Conservation (phyloP, 768 basidiomycete genomes). For the Termitomyces sp. region DNA sequence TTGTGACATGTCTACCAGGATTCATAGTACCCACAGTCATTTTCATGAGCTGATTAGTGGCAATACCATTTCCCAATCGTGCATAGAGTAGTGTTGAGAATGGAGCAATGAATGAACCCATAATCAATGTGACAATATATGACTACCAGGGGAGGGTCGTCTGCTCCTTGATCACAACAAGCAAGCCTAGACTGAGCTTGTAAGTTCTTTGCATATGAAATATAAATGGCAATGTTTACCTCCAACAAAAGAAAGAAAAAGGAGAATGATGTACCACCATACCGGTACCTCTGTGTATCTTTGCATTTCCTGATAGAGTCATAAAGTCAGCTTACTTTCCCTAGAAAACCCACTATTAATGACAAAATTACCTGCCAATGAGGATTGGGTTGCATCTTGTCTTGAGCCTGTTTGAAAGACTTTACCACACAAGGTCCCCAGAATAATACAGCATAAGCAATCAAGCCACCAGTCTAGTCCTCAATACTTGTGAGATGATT, state of each 20-base stretch:
- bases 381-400: conserved; percentile 44
- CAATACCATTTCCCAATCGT: conserved; percentile 56
- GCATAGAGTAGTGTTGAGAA: conserved; percentile 53
- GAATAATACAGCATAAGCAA: conserved; percentile 51
- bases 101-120: conserved; percentile 43
- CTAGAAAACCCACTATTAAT: background rate
- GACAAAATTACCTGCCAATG: conserved; percentile 39
- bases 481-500: background rate
- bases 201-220: background rate
- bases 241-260: conserved; percentile 45
- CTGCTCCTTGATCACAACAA: conserved; percentile 51
- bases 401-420: conserved; percentile 23
- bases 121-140: conserved; percentile 48
- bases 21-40: conserved; percentile 58
- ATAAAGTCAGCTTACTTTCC: background rate
- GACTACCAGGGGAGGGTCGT: conserved; percentile 62
- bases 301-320: conserved; percentile 37
- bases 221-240: conserved; percentile 24
- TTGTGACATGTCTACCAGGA: conserved; percentile 61
- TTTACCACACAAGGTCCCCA: conserved; percentile 40
- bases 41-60: conserved; percentile 58
- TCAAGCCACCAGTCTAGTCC: conserved; percentile 49
- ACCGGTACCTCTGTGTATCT: conserved; percentile 49
- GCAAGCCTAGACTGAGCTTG: conserved; percentile 31
- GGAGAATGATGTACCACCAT: conserved; percentile 53